A percentile compares a stretch with the other conserved stretches of the same genome.
These are phyloP conservation scores for Xanthoconium separans DNA, from an alignment of 1,284 basidiomycete species.

Conservation along the genomic window DNA sequence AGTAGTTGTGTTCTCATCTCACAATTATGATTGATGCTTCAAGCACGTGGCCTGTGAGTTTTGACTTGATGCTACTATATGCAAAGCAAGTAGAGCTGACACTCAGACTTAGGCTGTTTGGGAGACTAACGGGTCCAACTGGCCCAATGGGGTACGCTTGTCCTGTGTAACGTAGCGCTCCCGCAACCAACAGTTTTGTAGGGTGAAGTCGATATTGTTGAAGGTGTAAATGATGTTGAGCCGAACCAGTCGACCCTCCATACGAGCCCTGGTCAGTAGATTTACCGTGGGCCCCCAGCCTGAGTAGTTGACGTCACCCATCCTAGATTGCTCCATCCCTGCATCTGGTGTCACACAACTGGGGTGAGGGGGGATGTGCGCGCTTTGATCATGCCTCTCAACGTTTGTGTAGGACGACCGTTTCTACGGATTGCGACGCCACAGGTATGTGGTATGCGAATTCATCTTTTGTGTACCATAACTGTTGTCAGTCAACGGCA, in stretches of 20 bases:
- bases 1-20: not conserved
- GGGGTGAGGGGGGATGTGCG: conserved; percentile 14
- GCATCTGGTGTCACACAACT: conserved; percentile 22
- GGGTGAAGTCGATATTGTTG: conserved; percentile 45
- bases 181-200: conserved; percentile 17
- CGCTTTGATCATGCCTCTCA: conserved; percentile 6
- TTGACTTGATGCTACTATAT: not conserved
- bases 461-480: not conserved
- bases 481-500: conserved; percentile 31
- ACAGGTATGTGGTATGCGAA: conserved; percentile 16
- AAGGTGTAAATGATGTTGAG: conserved; percentile 36
- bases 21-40: not conserved
- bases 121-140: conserved; percentile 47
- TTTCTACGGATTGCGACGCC: conserved; percentile 36
- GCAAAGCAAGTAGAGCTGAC: conserved; percentile 7
- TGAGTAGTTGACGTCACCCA: not conserved
- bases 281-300: not conserved
- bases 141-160: conserved; percentile 45
- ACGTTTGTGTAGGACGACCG: conserved; percentile 10
- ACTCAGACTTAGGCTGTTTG: conserved; percentile 41
- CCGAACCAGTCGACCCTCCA: conserved; percentile 44
- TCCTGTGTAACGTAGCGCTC: not conserved
- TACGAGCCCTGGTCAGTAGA: conserved; percentile 36
- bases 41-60: conserved; percentile 48
- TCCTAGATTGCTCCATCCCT: conserved; percentile 25